Conservation (phyloP, 2,329 filamentous ascomycete genomes). For the Alternaria burnsii region DNA sequence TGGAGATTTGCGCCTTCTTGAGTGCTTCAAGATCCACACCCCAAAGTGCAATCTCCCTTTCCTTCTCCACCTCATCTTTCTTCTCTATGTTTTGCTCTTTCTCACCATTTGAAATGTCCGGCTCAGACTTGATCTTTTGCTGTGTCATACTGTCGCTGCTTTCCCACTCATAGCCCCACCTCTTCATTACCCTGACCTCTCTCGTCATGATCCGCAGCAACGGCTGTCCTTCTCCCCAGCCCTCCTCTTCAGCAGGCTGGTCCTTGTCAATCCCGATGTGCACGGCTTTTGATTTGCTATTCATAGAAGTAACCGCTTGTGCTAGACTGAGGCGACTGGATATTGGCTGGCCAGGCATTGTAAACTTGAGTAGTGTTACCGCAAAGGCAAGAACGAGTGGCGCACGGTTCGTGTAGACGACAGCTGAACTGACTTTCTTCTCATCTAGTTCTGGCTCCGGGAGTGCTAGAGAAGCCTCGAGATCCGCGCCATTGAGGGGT, state of each 20-base stretch:
- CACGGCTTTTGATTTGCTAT: slow-evolving; percentile 78
- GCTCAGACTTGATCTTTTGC: slow-evolving; percentile 18
- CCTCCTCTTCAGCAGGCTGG: slow-evolving; percentile 71
- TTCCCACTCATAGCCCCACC: slow-evolving; percentile 70
- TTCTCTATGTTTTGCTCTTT: not conserved
- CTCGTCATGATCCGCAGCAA: slow-evolving; percentile 75
- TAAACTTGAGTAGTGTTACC: slow-evolving; percentile 75
- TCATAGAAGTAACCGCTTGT: slow-evolving; percentile 83
- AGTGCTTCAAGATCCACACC: slow-evolving; percentile 66
- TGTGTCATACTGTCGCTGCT: slow-evolving; percentile 18
- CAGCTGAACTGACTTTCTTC: slow-evolving; percentile 64
- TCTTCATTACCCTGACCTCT: slow-evolving; percentile 77
- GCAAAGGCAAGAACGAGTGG: slow-evolving; percentile 84
- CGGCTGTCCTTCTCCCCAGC: slow-evolving; percentile 79
- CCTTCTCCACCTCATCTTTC: slow-evolving; percentile 17
- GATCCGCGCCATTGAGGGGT: slow-evolving; percentile 59
- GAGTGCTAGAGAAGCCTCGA: slow-evolving; percentile 70
- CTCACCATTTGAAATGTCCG: slow-evolving; percentile 10
- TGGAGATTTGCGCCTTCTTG: slow-evolving; percentile 55
- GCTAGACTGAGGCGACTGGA: slow-evolving; percentile 85
- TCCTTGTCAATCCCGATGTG: slow-evolving; percentile 75
- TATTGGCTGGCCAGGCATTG: slow-evolving; percentile 84
- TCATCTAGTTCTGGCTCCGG: slow-evolving; percentile 65
- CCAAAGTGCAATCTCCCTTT: slow-evolving; percentile 62
- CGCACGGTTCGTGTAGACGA: slow-evolving; percentile 78